Evolutionary conservation across 768 basidiomycete species (phyloP), one percentile per base, ranked within the genome.

Genomic region (Tephrocybe sp.): DNA sequence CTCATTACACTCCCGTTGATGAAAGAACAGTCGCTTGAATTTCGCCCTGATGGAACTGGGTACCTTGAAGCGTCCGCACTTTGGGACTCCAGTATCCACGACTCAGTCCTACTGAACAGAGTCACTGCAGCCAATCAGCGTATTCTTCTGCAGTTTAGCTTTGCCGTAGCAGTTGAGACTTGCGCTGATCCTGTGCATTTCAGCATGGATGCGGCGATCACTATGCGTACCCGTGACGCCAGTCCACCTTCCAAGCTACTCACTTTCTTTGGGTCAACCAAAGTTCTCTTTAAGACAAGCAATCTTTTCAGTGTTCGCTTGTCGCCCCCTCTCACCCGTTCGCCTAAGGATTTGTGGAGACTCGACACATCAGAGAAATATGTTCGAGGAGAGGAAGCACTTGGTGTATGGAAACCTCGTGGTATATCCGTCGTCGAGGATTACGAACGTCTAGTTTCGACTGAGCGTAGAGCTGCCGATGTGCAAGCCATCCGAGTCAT

Each of bases 281-380:
- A 88, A 63, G 79, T 91, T 24, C 73, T 92, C 16, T 74, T 83
- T 25, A 88, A 88, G 68, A 82, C 85, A 31, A 90, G 87, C 60
- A 81, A 83, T n/a, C 78, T 97, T 38, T 99, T 94, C 73, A 79
- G 75, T 25, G 77, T 98, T 42, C 77, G 80, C 38, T 75, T 98
- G 25, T 82, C 83, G 2, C 94, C 95, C 11, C 88, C 91, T 13
- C 70, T 91, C 53, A 92, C 91, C 16, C 83, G 91, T 37, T 93
- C 88, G 1, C 80, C 91, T 2, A 83, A 83, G 63, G 94, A 97
- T 55, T 74, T 99, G 12, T 97, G 95, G 97, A 75, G 94, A 33
- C 73, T 98, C 44, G 93, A 99, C 69, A 97, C 95, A 1, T 84
- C 90, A 23, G 88, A 91, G 68, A 94, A 93, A 64, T 97, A 94